phyloP scores from a whole-genome alignment of 2,329 filamentous ascomycete species.

The Trichoderma sp. region DNA sequence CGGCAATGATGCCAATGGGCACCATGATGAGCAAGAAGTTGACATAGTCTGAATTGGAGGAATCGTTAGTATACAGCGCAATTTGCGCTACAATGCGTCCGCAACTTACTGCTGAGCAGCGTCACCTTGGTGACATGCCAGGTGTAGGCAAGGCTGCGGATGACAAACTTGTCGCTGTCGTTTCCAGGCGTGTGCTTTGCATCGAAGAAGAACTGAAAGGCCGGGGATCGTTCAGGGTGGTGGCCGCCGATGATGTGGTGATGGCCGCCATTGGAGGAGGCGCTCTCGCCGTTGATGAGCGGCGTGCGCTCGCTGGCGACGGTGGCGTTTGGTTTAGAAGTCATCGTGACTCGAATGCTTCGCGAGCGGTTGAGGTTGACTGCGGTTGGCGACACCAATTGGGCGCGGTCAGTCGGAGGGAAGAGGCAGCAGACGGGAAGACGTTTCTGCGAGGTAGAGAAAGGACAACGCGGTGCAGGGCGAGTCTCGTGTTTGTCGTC shows the following conservation, averaged over 20 bases:
- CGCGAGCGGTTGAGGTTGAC: background rate
- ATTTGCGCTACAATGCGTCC: background rate
- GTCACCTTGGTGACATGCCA: conserved; percentile 62
- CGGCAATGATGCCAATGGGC: conserved; percentile 71
- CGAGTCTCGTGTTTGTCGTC: background rate
- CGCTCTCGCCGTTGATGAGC: conserved; percentile 45
- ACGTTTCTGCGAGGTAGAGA: background rate
- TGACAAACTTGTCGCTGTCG: conserved; percentile 50
- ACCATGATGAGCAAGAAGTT: conserved; percentile 76
- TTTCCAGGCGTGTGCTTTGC: conserved; percentile 54
- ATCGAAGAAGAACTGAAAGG: conserved; percentile 53
- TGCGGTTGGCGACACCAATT: background rate
- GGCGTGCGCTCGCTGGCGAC: conserved; percentile 45
- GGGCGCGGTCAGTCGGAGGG: background rate
- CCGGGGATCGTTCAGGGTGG: conserved; percentile 33
- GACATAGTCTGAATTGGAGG: conserved; percentile 50
- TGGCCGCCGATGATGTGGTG: conserved; percentile 32
- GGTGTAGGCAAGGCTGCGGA: conserved; percentile 51
- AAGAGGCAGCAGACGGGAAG: background rate
- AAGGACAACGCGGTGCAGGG: background rate
- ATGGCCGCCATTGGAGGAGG: conserved; percentile 31
- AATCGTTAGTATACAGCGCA: background rate
- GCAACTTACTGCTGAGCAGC: conserved; percentile 58
- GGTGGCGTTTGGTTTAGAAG: conserved; percentile 28
- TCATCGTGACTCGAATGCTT: conserved; percentile 20